Percentiles rank a stretch among this genome's conserved stretches.
Evolutionary conservation across 352 stramenopile genomes (phyloP).

Genomic region (Pythium sukuiense): DNA sequence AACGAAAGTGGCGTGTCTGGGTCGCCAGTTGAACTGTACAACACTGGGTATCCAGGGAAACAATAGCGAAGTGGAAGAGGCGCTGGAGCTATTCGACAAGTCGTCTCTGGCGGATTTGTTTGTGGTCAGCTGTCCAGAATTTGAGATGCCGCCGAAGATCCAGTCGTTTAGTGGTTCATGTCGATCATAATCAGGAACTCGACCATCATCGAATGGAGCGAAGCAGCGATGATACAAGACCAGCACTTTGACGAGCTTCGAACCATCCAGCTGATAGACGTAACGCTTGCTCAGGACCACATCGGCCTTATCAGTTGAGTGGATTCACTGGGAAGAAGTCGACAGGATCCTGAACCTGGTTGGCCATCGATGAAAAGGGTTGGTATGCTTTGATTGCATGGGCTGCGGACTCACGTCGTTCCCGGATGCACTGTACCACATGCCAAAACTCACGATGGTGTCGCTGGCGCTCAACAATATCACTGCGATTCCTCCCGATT

Average conservation of each 20-base stretch:
- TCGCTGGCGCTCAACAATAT: background rate
- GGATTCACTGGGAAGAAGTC: background rate
- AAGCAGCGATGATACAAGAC: background rate
- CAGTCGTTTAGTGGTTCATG: conserved; percentile 11
- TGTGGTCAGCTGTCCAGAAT: conserved; percentile 7
- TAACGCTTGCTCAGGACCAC: background rate
- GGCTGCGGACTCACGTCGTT: conserved; percentile 1
- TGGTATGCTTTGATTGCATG: conserved; percentile 5
- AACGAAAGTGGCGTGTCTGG: conserved; percentile 13
- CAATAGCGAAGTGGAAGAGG: background rate
- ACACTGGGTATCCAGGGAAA: background rate
- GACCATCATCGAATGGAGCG: conserved; percentile 5
- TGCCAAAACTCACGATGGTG: background rate
- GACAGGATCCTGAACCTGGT: conserved; percentile 3
- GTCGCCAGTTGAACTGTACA: conserved; percentile 12
- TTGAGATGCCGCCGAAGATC: background rate
- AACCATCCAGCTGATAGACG: background rate
- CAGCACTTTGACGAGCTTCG: conserved; percentile 4
- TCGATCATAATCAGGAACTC: conserved; percentile 11
- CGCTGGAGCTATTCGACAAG: conserved; percentile 3
- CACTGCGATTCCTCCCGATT: background rate
- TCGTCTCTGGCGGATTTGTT: conserved; percentile 8
- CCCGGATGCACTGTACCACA: background rate
- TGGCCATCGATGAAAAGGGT: background rate
- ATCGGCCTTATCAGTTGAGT: conserved; percentile 8